Evolutionary conservation across 495 filamentous ascomycete genomes (phyloP).

Genomic region (Trypethelium eluteriae): DNA sequence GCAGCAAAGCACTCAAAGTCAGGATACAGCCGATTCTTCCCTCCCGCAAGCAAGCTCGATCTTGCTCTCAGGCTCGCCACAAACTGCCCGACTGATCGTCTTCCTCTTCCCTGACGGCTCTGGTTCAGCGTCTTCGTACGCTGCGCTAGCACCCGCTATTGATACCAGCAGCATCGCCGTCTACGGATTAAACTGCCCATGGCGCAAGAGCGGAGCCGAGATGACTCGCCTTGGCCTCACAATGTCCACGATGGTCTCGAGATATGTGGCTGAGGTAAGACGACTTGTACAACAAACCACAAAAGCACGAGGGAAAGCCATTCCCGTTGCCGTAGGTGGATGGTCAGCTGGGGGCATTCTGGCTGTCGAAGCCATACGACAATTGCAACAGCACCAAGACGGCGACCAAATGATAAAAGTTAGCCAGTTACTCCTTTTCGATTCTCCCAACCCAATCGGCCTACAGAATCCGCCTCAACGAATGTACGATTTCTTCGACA

Average conservation of each 20-base stretch:
- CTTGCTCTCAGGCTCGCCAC: background rate
- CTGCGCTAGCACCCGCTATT: constrained; percentile 15
- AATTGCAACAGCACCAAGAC: constrained; percentile 17
- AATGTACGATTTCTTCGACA: constrained; percentile 17
- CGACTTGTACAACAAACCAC: constrained; percentile 19
- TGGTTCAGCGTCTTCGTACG: constrained; percentile 26
- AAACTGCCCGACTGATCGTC: background rate
- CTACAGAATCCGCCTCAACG: constrained; percentile 19
- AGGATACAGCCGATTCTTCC: too few relatives aligned
- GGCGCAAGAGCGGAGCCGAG: constrained; percentile 16
- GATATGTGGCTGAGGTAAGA: constrained; percentile 18
- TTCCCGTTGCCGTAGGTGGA: constrained; percentile 19
- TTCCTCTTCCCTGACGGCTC: constrained; percentile 30
- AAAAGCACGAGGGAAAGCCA: constrained; percentile 13
- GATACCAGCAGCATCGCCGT: constrained; percentile 13
- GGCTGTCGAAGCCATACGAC: constrained; percentile 22
- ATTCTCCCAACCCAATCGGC: constrained; percentile 18
- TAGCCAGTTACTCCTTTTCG: constrained; percentile 22
- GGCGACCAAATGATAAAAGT: constrained; percentile 6
- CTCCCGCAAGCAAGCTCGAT: background rate
- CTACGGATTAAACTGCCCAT: constrained; percentile 23
- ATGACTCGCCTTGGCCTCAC: constrained; percentile 11
- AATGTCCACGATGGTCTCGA: constrained; percentile 19
- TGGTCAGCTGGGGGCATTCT: constrained; percentile 26
- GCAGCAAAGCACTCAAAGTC: too few relatives aligned